Base-by-base conservation (phyloP, 2,329 filamentous ascomycete genomes). In the Aureobasidium namibiae region DNA sequence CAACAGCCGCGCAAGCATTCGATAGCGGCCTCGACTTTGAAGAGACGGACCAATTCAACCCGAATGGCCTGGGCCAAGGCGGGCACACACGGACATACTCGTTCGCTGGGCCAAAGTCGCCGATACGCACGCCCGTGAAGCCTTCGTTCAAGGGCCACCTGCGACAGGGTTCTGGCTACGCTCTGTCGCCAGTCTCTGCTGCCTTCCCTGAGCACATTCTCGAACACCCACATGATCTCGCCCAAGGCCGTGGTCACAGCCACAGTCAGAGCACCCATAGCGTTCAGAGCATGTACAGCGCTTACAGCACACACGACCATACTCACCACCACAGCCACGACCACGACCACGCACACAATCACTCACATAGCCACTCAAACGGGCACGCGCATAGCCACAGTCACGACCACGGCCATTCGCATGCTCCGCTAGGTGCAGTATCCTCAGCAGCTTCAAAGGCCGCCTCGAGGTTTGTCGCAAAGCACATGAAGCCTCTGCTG, bases 291-390 rank as follows among this genome's bases (percentile, higher is more conserved):
- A 23, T 18, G 2, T 13, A 38, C 10, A 42, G n/a, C 23, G 66
- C 18, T 1, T 13, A 50, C 46, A 50, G 38, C 36, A 8, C 62
- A 56, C 72, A 73, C 61, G 64, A 64, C 18, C 68, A 70, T 62
- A 61, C 56, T 7, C 61, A 61, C 29, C 31, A 23, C 31, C 61
- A 58, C 21, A 14, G n/a, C 23, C 48, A 56, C 21, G 26, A 26
- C 18, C 68, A 73, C 60, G 71, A 72, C 1, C 71, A 75, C 54
- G 66, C 70, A 33, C 68, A 69, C 33, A 65, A 65, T 67, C 67
- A 63, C 68, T 66, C 56, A 59, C 65, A 60, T 24, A 58, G 26
- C 42, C 63, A 66, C 29, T n/a, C 26, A 34, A 23, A 44, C n/a
- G 44, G 26, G 18, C 53, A 45, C 24, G 16, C 29, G 2, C 53